Evolutionary conservation across 345 rosid species (phyloP).

Genomic region (Bruguiera parviflora): DNA sequence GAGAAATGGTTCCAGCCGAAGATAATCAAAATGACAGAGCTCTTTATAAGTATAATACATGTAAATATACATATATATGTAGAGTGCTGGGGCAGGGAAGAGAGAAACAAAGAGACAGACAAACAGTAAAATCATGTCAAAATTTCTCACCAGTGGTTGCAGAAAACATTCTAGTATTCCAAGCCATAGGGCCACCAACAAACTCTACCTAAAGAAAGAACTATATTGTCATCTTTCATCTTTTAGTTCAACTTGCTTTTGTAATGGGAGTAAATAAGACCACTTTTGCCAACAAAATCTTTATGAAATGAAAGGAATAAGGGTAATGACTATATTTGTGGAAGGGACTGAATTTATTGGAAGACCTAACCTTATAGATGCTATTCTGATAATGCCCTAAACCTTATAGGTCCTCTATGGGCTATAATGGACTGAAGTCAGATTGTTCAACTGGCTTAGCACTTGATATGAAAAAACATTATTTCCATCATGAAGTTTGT

Average conservation of each 20-base stretch:
- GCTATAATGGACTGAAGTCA: too few species aligned
- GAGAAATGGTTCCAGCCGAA: slow-evolving; percentile 18
- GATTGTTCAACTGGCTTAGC: too few species aligned
- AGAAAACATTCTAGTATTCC: slow-evolving; percentile 82
- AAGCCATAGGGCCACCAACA: slow-evolving; percentile 95
- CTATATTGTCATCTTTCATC: slow-evolving; percentile 9
- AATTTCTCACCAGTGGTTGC: slow-evolving; percentile 71
- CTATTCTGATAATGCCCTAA: too few species aligned
- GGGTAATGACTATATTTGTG: too few species aligned
- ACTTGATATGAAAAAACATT: too few species aligned
- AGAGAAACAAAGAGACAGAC: slow-evolving; percentile 5
- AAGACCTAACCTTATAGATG: too few species aligned
- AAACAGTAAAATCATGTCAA: not conserved
- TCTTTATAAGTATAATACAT: not conserved
- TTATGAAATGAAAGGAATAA: not conserved
- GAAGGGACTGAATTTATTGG: too few species aligned
- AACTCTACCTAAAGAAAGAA: slow-evolving; percentile 67
- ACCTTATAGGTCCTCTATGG: too few species aligned
- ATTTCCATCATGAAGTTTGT: too few species aligned
- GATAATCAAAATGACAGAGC: slow-evolving; percentile 5
- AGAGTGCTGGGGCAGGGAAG: too few species aligned
- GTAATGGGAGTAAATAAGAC: not conserved
- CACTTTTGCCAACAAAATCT: not conserved
- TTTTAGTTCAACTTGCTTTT: not conserved
- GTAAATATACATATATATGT: too few species aligned